Evolutionary conservation across 192 early-diverging fungal genomes (phyloP), one percentile per base, ranked within the genome.

Genomic region (Coemansia umbellata): DNA sequence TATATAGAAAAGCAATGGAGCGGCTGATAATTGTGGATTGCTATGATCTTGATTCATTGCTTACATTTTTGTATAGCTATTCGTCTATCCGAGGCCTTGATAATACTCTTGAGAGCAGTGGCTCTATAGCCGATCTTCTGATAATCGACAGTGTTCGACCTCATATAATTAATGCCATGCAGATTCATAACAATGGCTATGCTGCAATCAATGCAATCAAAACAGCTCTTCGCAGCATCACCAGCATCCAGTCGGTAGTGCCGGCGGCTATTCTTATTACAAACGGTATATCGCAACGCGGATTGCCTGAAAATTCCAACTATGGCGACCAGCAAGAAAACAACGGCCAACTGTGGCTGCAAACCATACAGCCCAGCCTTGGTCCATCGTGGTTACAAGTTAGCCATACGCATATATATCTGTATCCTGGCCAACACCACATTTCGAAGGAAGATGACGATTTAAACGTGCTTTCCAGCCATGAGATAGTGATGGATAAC

Each of bases 61-160:
- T 76, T 7, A 35, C 53, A 11, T 69, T 65, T 58, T 52, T 76
- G 9, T 68, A 61, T 32, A 44, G 50, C 42, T 75, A 68, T n/a
- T 23, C 42, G 7, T 22, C 42, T 26, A 26, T n/a, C 2, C 21
- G 14, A 5, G 8, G 9, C 24, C 28, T 4, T 13, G 5, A 10
- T 27, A 27, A 1, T 14, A 44, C 13, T 0, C 13, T 23, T 21
- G 15, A 8, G 19, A 26, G 28, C 13, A 44, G 19, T 27, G 14
- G 5, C 8, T 0, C 23, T 22, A 47, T 43, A n/a, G 19, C 37
- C n/a, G 63, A 69, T 32, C 45, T 75, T 8, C 21, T 69, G 5
- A 43, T 75, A n/a, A 57, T 75, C 21, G 66, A 75, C 50, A 62
- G 66, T 22, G 47, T 74, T 18, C 63, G 64, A 15, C 64, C 71